A percentile compares a stretch with the other conserved stretches of the same genome.
phyloP scores from a whole-genome alignment of 495 filamentous ascomycete species.

The Xylaria telfairii region DNA sequence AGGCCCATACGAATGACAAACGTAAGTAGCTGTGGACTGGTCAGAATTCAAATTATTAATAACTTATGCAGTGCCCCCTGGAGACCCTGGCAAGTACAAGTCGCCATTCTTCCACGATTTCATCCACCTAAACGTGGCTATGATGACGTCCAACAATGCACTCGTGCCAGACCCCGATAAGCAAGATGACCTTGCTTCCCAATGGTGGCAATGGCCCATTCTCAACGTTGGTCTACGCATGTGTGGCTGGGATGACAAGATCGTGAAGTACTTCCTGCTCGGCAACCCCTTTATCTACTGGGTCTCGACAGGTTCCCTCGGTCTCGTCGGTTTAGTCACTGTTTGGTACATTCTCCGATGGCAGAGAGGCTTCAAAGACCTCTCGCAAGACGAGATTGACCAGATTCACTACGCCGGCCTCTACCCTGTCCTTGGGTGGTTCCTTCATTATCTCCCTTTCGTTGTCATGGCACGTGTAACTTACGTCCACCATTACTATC shows the following conservation, averaged over 20 bases:
- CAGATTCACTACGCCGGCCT: constrained; percentile 92
- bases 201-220: constrained; percentile 99
- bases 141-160: constrained; percentile 99
- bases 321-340: constrained; percentile 71
- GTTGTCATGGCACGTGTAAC: constrained; percentile 97
- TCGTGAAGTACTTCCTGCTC: constrained; percentile 97
- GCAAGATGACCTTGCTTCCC: constrained; percentile 95
- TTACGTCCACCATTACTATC: constrained; percentile 99
- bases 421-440: constrained; percentile 92
- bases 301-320: constrained; percentile 82
- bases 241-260: constrained; percentile 97
- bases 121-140: constrained; percentile 96
- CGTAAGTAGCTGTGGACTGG: constrained; percentile 63
- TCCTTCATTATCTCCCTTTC: constrained; percentile 95
- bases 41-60: constrained; percentile 32
- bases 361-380: constrained; percentile 92
- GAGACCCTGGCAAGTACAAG: constrained; percentile 91
- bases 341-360: constrained; percentile 90
- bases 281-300: constrained; percentile 97
- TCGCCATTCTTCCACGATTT: constrained; percentile 97
- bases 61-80: constrained; percentile 74
- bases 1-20: constrained; percentile 92
- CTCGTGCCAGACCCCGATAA: constrained; percentile 98
- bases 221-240: constrained; percentile 94
- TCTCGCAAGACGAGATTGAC: constrained; percentile 79